Percentiles rank a stretch among this genome's conserved stretches.
Evolutionary conservation across 768 basidiomycete species (phyloP).

Genomic region (Lactarius deliciosus): DNA sequence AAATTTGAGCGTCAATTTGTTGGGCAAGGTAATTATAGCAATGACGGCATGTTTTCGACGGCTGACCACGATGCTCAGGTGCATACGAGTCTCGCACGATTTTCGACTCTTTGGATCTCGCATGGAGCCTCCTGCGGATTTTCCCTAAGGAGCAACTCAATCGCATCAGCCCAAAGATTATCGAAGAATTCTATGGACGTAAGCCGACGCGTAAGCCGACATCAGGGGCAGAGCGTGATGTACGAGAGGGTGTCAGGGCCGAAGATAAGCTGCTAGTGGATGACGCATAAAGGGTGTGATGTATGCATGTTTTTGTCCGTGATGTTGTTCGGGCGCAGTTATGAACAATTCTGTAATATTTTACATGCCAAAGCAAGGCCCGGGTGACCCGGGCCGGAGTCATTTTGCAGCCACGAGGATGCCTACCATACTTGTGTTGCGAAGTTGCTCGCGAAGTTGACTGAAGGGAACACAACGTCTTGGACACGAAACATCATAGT

Average conservation of each 20-base stretch:
- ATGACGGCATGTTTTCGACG: not conserved
- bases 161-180: conserved; percentile 96
- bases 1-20: conserved; percentile 98
- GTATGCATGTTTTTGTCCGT: conserved; percentile 11
- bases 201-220: conserved; percentile 69
- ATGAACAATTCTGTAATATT: conserved; percentile 17
- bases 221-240: conserved; percentile 41
- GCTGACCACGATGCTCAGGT: conserved; percentile 47
- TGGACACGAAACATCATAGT: conserved; percentile 1
- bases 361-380: not conserved
- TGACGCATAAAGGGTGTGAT: conserved; percentile 33
- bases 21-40: conserved; percentile 70
- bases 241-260: conserved; percentile 42
- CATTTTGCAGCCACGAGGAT: conserved; percentile 8
- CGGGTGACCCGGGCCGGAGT: not conserved
- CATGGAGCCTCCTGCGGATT: conserved; percentile 94
- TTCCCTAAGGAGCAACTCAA: conserved; percentile 99
- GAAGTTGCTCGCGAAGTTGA: not conserved
- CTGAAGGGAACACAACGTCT: not conserved
- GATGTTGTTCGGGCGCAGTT: conserved; percentile 28
- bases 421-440: not conserved
- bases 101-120: conserved; percentile 96
- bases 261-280: conserved; percentile 69
- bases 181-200: conserved; percentile 88
- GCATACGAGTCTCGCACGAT: conserved; percentile 94